A percentile compares a stretch with the other conserved stretches of the same genome.
These are phyloP conservation scores for Dipteronia dyeriana DNA, from an alignment of 345 rosid genomes.

Conservation along the genomic window DNA sequence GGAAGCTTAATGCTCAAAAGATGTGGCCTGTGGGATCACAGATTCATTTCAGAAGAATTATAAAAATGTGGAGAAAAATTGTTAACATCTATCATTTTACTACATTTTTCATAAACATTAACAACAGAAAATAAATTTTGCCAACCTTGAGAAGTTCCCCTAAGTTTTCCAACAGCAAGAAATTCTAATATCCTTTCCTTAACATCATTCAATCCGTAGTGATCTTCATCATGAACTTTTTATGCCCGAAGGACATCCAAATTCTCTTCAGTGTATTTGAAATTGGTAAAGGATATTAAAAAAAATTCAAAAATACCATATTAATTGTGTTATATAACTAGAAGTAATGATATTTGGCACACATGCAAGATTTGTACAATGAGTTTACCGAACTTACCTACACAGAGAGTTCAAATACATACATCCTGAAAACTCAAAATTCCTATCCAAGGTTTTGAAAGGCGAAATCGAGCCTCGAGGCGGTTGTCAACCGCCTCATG, in stretches of 20 bases:
- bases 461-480: too few relatives aligned
- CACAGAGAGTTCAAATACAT: not conserved
- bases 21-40: not conserved
- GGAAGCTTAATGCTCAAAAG: not conserved
- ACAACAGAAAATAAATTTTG: not conserved
- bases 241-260: constrained; percentile 90
- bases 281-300: not conserved
- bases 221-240: constrained; percentile 93
- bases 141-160: constrained; percentile 98
- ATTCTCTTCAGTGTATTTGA: constrained; percentile 78
- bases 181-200: constrained; percentile 98
- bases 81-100: not conserved
- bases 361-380: not conserved
- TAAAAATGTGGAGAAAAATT: not conserved
- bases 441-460: not conserved
- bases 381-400: not conserved
- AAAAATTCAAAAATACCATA: not conserved
- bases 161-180: constrained; percentile 95
- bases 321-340: not conserved
- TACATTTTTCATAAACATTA: not conserved
- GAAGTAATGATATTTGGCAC: not conserved
- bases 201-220: constrained; percentile 91
- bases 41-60: not conserved
- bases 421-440: not conserved
- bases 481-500: too few relatives aligned